A percentile compares a stretch with the other conserved stretches of the same genome.
Evolutionary conservation across 2,329 filamentous ascomycete genomes (phyloP).

Genomic region (Ascochyta viciae-villosae): DNA sequence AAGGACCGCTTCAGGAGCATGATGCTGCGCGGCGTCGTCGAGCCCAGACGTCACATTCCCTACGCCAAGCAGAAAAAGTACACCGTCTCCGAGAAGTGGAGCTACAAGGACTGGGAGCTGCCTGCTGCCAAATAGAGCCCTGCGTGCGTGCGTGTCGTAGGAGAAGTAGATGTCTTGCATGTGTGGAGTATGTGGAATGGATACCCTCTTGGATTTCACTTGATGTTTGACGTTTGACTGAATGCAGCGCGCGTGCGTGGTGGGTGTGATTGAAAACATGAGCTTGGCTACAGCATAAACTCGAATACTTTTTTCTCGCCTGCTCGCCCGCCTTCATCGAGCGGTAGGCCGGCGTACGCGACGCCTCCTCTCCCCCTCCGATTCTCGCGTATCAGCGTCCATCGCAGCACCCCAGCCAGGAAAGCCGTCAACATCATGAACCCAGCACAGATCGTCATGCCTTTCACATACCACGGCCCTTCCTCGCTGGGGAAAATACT

Average conservation of each 20-base stretch:
- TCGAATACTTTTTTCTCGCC: no score
- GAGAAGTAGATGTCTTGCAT: not conserved
- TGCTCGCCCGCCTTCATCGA: constrained; percentile 26
- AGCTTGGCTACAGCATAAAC: no score
- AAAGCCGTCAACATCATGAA: constrained; percentile 58
- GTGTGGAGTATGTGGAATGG: not conserved
- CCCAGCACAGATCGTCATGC: constrained; percentile 59
- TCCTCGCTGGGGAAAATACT: constrained; percentile 61
- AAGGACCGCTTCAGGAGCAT: constrained; percentile 91
- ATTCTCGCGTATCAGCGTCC: constrained; percentile 47
- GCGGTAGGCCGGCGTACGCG: constrained; percentile 37
- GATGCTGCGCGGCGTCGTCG: constrained; percentile 86
- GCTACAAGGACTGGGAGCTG: constrained; percentile 89
- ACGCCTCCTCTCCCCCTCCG: constrained; percentile 18
- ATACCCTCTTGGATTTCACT: not conserved
- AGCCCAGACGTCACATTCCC: constrained; percentile 77
- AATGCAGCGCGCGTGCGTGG: no score
- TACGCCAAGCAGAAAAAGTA: constrained; percentile 84
- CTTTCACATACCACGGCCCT: constrained; percentile 57
- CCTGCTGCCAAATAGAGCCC: constrained; percentile 11
- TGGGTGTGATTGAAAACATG: no score
- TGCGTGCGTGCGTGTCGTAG: no score
- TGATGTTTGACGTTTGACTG: no score
- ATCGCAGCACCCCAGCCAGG: constrained; percentile 53
- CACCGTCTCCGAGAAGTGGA: constrained; percentile 93